phyloP scores from a whole-genome alignment of 1,284 basidiomycete genomes.

The Psilocybe mexicana region DNA sequence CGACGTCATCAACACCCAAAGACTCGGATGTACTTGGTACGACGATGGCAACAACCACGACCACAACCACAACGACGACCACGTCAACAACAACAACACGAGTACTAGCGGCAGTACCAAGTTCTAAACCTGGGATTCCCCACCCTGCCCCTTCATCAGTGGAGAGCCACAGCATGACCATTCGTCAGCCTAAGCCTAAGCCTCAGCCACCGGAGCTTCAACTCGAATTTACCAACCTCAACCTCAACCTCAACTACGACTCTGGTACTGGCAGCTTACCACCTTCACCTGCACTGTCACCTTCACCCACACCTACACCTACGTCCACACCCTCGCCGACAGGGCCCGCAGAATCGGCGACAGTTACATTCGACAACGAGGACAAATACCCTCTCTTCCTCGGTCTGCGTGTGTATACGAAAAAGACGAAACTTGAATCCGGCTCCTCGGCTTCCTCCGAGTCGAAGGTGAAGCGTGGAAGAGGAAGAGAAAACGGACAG shows the following conservation, averaged over 20 bases:
- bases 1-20: background rate
- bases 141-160: background rate
- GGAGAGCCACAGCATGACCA: too few species aligned
- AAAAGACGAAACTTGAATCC: background rate
- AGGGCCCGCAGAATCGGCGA: background rate
- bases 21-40: background rate
- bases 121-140: too few species aligned
- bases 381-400: constrained; percentile 18
- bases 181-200: too few species aligned
- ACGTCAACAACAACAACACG: background rate
- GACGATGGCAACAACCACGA: background rate
- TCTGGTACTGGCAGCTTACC: too few species aligned
- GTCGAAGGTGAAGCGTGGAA: too few species aligned
- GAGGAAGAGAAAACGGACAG: too few species aligned
- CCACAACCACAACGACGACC: background rate
- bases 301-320: background rate
- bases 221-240: too few species aligned
- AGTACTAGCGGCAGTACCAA: background rate
- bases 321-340: too few species aligned
- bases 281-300: background rate
- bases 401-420: constrained; percentile 24
- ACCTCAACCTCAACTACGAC: too few species aligned
- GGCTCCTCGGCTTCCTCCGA: too few species aligned
- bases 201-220: too few species aligned
- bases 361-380: constrained; percentile 18